Evolutionary conservation across 1,139 yeast genomes (phyloP), one percentile per base, ranked within the genome.

Genomic region (Geotrichum cucujoidarum): DNA sequence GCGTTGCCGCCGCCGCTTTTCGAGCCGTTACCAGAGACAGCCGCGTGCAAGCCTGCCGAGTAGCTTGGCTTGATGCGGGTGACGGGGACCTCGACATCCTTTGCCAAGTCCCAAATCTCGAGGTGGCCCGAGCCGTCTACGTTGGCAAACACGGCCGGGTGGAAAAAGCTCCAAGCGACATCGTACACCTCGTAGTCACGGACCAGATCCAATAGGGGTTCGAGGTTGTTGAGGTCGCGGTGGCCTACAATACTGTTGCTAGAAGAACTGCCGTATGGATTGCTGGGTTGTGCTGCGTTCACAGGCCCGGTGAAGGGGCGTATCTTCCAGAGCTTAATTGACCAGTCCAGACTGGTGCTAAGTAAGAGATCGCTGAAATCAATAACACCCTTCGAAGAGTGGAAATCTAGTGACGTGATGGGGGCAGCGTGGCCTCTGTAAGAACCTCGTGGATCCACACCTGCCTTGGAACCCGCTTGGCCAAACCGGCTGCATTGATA

Each of bases 81-180:
- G 1, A 74, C 50, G 1, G 82, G 77, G 10, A 64, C 62, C 49
- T 74, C 73, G 2, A 69, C 45, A 50, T 66, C 70, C 13, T 55
- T 59, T 6, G 62, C 58, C 34, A 81, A 61, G 57, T 81, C 80
- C 84, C 84, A 81, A 20, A 78, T 63, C 49, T 78, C 77, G n/a
- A 80, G 57, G 13, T 65, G 57, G 0, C 79, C 71, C 1, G 69
- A 63, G 2, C 75, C 69, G 4, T 79, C 80, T 21, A 75, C 72
- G 1, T 75, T 64, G 1, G 76, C 75, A 57, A 80, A 77, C 43
- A 79, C 75, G 8, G 68, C 64, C 0, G 70, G 66, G 11, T 60
- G 53, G 10, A 60, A 56, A 0, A 81, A 82, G 38, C 74, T 62
- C 64, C 74, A 68, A 4, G 67, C 62, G 1, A 77, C 66, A 40